Percentiles rank a stretch among this genome's conserved stretches.
Evolutionary conservation across 371 early-diverging fungal genomes (phyloP).

Genomic region (Parasitella parasitica): DNA sequence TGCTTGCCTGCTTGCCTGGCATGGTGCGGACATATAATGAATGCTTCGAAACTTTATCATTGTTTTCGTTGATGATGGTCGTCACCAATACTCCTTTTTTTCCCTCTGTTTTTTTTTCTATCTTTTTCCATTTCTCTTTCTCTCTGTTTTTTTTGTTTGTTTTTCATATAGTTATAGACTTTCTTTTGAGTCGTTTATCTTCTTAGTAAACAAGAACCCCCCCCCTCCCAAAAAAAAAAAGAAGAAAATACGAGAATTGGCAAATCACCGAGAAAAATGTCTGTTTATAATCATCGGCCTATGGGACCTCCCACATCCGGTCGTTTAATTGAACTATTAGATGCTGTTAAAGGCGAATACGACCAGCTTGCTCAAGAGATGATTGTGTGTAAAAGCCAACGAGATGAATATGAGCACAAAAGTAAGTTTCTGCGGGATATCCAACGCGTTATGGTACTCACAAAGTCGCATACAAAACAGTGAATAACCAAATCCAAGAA

Average conservation of each 20-base stretch:
- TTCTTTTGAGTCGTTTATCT: neutral
- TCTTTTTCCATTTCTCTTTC: neutral
- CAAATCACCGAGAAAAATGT: constrained; percentile 14
- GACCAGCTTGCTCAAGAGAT: constrained; percentile 77
- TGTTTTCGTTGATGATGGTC: neutral
- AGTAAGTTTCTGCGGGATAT: constrained; percentile 41
- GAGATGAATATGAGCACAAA: constrained; percentile 87
- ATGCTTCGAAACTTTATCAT: neutral
- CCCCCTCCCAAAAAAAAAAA: neutral
- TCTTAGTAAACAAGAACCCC: neutral
- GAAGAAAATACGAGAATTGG: neutral
- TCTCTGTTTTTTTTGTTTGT: neutral
- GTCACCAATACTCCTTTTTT: neutral
- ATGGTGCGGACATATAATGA: neutral
- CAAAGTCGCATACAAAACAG: constrained; percentile 30
- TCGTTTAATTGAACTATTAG: constrained; percentile 78
- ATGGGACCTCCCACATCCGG: constrained; percentile 66
- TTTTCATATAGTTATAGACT: neutral
- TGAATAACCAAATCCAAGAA: constrained; percentile 75
- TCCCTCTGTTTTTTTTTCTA: constrained; percentile 1
- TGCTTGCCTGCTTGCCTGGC: neutral
- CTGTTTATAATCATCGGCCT: constrained; percentile 74
- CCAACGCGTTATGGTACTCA: constrained; percentile 6
- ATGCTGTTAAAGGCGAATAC: constrained; percentile 77
- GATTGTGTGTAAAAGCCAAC: constrained; percentile 65